Evolutionary conservation across 1,139 yeast genomes (phyloP), one percentile per base, ranked within the genome.

Genomic region (Ogataea hybrid): DNA sequence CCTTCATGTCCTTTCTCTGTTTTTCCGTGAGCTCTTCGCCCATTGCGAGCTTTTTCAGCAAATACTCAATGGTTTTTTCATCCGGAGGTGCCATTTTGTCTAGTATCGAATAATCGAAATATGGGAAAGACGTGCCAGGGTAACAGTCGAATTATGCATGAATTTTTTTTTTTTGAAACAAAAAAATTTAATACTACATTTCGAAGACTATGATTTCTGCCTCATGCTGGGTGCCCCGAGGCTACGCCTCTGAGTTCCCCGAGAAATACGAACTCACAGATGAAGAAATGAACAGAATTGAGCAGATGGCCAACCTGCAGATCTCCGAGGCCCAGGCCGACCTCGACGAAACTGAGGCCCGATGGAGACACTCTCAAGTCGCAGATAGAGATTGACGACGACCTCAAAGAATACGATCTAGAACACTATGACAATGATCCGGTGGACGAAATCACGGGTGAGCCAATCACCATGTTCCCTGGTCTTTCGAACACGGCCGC

Each of bases 151-250:
- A 10, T 21, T 32, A 32, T 31, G 41, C 35, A 37, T 23, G 35
- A 22, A 40, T n/a, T 20, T 23, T 38, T 44, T 41, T 42, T 44
- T 18, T 18, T n/a, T n/a, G 21, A 16, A 34, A 33, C 12, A 41
- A 37, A 37, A 37, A 37, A 35, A 14, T 37, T 22, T 23, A 32
- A 30, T 12, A 25, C 22, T 12, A 25, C 22, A 17, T 30, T 31
- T 32, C 31, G 16, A 16, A 10, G 20, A 16, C 10, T n/a, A 89
- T 94, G 96, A 83, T 92, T 52, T 89, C 98, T 38, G 84, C 97
- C 25, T 83, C 94, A 39, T 70, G 84, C 39, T 92, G 98, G 97
- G 96, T 92, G 25, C 97, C 97, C 37, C 78, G 96, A 58, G 99
- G 99, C 9, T 85, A 76, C 63, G 95, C 98, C 22, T 78, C 95